These are phyloP conservation scores for Panaeolus papilionaceus DNA, from an alignment of 768 basidiomycete genomes.

Conservation along the genomic window DNA sequence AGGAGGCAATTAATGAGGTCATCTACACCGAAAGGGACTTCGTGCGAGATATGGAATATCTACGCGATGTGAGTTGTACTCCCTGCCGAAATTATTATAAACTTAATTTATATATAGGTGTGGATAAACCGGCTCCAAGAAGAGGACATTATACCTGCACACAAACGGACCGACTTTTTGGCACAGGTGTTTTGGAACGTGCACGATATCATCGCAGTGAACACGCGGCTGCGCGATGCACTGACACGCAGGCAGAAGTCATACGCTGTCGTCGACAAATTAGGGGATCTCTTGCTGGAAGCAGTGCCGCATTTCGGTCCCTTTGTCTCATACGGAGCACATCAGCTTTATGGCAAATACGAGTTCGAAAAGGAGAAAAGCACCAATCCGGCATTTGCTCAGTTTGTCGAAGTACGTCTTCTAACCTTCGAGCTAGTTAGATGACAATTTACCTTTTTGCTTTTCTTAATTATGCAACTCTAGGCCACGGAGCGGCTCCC, in stretches of 20 bases:
- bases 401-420: constrained; percentile 88
- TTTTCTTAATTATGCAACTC: not conserved
- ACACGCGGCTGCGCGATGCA: constrained; percentile 89
- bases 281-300: constrained; percentile 92
- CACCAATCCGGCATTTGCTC: constrained; percentile 89
- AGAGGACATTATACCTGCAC: constrained; percentile 74
- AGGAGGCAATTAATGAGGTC: constrained; percentile 98
- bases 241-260: constrained; percentile 95
- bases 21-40: constrained; percentile 96
- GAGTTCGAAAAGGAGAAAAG: constrained; percentile 99
- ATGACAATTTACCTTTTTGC: constrained; percentile 1
- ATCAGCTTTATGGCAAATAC: constrained; percentile 97
- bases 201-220: constrained; percentile 91
- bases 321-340: constrained; percentile 94
- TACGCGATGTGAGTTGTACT: constrained; percentile 78
- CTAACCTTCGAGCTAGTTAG: not conserved
- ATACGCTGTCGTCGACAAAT: constrained; percentile 89
- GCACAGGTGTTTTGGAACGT: constrained; percentile 99
- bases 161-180: constrained; percentile 83
- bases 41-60: constrained; percentile 96
- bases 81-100: constrained; percentile 16
- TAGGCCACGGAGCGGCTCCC: constrained; percentile 91
- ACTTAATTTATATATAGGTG: constrained; percentile 47
- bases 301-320: constrained; percentile 87
- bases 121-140: constrained; percentile 92